Evolutionary conservation across 106 monocot genomes (phyloP), one percentile per base, ranked within the genome.

Genomic region (Iris macrosiphon): DNA sequence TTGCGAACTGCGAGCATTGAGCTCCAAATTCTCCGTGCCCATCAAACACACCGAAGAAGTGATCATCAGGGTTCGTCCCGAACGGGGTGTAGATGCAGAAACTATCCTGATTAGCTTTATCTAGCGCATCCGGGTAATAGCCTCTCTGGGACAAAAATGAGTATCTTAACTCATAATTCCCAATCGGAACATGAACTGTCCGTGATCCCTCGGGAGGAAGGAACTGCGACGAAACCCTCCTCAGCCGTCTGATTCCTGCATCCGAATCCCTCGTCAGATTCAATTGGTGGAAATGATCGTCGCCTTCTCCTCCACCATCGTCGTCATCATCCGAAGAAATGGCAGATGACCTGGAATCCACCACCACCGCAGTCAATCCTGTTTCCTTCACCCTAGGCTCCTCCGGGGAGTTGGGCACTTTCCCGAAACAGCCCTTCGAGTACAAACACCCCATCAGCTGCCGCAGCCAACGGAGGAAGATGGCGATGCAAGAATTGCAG

Each of bases 21-120:
- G 89, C 79, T 14, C 95, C 95, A 43, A 59, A 78, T 41, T 96
- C 95, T 31, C 95, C 95, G 42, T 96, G 95, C 18, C 95, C 95
- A 75, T 96, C 95, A 66, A 96, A 96, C 6, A 96, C 95, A 50
- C 95, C 95, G 63, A 96, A 96, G 61, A 96, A 96, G 50, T 83
- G 95, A 58, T 96, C 89, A 77, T 89, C 79, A 0, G 79, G 79
- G 65, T 55, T 89, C 30, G 76, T 70, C 20, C 95, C 85, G 62
- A 96, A 89, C 23, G 95, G 89, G 7, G 95, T 83, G 50, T 96
- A 82, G 57, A 96, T 83, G 40, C 82, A 82, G 46, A 82, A 96
- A 39, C 89, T 86, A 46, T 96, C 95, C 46, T 96, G 95, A 51
- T 96, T 96, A 1, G 85, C 71, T 38, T 96, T 96, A 65, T 96